Percentiles rank a stretch among this genome's conserved stretches.
phyloP scores from a whole-genome alignment of 441 rosid genomes.

The Pelargonium australe region DNA sequence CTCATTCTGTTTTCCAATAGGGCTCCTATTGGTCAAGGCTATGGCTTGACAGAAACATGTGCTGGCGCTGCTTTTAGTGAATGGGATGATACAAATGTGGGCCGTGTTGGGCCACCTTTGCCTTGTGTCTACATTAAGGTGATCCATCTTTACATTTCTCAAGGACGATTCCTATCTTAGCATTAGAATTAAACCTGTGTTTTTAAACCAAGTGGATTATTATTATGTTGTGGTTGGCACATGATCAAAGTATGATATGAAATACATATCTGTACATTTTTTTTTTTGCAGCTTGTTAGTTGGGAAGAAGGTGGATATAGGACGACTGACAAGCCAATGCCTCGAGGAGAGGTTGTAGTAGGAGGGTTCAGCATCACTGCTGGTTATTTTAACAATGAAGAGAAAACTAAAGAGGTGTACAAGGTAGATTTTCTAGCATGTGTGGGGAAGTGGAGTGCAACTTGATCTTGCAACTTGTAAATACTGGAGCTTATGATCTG shows the following conservation, averaged over 20 bases:
- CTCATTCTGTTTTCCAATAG: constrained; percentile 28
- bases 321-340: constrained; percentile 76
- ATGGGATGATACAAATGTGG: constrained; percentile 64
- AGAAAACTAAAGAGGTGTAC: constrained; percentile 72
- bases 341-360: constrained; percentile 78
- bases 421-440: constrained; percentile 40
- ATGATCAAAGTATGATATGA: neutral
- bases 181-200: neutral
- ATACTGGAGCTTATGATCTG: neutral
- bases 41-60: constrained; percentile 92
- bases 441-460: neutral
- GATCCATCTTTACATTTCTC: constrained; percentile 10
- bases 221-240: neutral
- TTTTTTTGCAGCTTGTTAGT: constrained; percentile 61
- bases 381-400: constrained; percentile 76
- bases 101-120: constrained; percentile 91
- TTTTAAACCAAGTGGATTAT: neutral
- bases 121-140: constrained; percentile 80
- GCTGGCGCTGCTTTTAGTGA: constrained; percentile 94
- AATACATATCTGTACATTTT: neutral
- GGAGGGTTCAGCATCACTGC: constrained; percentile 76
- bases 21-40: constrained; percentile 83
- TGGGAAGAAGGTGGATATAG: constrained; percentile 89
- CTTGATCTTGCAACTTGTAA: constrained; percentile 10
- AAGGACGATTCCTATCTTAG: constrained; percentile 9